These are phyloP conservation scores for Penicillium aurantiogriseum DNA, from an alignment of 2,329 filamentous ascomycete species.

Conservation along the genomic window DNA sequence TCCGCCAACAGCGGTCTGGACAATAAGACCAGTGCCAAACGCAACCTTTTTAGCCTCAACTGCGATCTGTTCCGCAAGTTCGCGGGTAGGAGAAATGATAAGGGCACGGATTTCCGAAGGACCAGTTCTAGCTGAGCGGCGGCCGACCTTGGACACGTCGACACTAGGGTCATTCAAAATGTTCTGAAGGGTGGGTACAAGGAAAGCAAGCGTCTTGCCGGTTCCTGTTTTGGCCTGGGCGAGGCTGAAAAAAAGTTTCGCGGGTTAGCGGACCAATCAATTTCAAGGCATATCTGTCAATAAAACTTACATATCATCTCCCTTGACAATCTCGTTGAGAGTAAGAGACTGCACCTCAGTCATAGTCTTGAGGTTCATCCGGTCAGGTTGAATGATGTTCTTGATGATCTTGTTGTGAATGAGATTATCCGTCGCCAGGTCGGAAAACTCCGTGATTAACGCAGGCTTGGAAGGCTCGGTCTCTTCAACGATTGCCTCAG, in stretches of 20 bases:
- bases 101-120: conserved; percentile 57
- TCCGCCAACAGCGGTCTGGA: conserved; percentile 84
- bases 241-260: conserved; percentile 53
- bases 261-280: conserved; percentile 15
- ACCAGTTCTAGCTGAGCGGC: conserved; percentile 7
- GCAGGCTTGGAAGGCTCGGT: conserved; percentile 10
- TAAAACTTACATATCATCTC: conserved; percentile 72
- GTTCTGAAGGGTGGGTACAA: conserved; percentile 79
- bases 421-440: conserved; percentile 38
- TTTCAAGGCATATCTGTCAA: not conserved
- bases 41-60: conserved; percentile 71
- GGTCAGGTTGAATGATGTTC: conserved; percentile 59
- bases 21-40: conserved; percentile 63
- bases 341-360: conserved; percentile 87
- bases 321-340: conserved; percentile 74
- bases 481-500: conserved; percentile 23
- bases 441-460: conserved; percentile 39
- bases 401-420: conserved; percentile 66
- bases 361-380: conserved; percentile 80
- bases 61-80: conserved; percentile 64
- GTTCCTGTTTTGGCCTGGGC: conserved; percentile 97
- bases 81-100: conserved; percentile 62
- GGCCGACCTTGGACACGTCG: conserved; percentile 28
- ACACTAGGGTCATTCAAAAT: conserved; percentile 68
- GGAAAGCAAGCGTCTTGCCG: conserved; percentile 92